Percentiles rank a stretch among this genome's conserved stretches.
phyloP scores from a whole-genome alignment of 2,329 filamentous ascomycete genomes.

The Aphanoascus verrucosus region DNA sequence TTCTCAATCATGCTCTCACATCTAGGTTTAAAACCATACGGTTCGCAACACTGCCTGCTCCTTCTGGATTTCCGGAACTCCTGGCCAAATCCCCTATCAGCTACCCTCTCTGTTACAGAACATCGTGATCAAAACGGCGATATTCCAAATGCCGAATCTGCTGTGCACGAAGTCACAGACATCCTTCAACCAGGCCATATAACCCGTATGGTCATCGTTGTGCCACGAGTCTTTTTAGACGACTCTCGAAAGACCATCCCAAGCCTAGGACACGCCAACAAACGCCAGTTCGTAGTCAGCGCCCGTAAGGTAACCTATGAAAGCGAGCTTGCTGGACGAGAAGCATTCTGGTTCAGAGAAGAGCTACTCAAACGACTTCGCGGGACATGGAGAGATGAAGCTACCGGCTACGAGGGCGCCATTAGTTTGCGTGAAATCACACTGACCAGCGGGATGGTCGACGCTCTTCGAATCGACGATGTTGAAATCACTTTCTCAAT shows the following conservation, averaged over 20 bases:
- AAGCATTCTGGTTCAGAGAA: constrained; percentile 87
- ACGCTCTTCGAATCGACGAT: constrained; percentile 71
- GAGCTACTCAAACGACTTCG: constrained; percentile 60
- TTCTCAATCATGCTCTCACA: constrained; percentile 39
- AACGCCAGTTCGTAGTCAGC: constrained; percentile 87
- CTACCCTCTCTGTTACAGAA: constrained; percentile 47
- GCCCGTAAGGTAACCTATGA: constrained; percentile 68
- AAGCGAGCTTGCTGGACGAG: constrained; percentile 62
- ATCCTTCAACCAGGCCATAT: constrained; percentile 51
- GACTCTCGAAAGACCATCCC: constrained; percentile 70
- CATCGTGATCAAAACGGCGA: constrained; percentile 16
- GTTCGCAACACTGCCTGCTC: constrained; percentile 61
- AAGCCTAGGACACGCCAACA: constrained; percentile 65
- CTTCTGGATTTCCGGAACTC: constrained; percentile 78
- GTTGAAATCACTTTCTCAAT: constrained; percentile 51
- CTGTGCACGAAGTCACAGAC: constrained; percentile 32
- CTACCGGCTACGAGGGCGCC: constrained; percentile 49
- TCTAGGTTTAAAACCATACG: constrained; percentile 32
- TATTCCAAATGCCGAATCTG: constrained; percentile 21
- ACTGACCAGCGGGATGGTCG: constrained; percentile 67
- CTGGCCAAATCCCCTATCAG: constrained; percentile 69
- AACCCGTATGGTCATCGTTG: constrained; percentile 62
- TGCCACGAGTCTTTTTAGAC: constrained; percentile 65
- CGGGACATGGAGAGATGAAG: constrained; percentile 59
- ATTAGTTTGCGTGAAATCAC: constrained; percentile 69